These are phyloP conservation scores for Escovopsis sp. DNA, from an alignment of 2,329 filamentous ascomycete species.

Conservation along the genomic window DNA sequence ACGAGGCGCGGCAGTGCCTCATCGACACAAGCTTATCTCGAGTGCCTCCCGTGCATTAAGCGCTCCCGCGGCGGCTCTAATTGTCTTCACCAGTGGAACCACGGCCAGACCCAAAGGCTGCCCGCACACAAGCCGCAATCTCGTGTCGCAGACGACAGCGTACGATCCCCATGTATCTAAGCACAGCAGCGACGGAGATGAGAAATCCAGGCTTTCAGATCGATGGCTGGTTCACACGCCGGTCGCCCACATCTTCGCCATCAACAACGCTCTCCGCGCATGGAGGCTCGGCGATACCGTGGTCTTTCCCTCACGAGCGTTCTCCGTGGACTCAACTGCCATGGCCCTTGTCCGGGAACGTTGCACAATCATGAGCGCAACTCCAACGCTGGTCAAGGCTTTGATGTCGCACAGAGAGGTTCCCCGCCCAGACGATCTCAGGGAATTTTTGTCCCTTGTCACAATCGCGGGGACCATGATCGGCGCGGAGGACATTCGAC, in stretches of 20 bases:
- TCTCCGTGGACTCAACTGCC: constrained; percentile 19
- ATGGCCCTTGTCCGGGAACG: constrained; percentile 17
- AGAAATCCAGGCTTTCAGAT: constrained; percentile 11
- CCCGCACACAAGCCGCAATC: constrained; percentile 24
- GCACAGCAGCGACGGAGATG: constrained; percentile 2
- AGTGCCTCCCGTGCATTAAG: constrained; percentile 2
- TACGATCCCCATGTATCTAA: constrained; percentile 18
- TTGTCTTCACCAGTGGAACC: constrained; percentile 36
- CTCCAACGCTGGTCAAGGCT: constrained; percentile 21
- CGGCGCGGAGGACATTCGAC: constrained; percentile 15
- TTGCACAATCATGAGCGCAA: constrained; percentile 25
- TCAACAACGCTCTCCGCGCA: constrained; percentile 23
- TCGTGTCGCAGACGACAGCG: constrained; percentile 22
- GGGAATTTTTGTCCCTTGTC: constrained; percentile 15
- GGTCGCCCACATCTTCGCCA: constrained; percentile 23
- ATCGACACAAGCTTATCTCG: not conserved
- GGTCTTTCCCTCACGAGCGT: constrained; percentile 21
- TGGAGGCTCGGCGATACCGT: constrained; percentile 21
- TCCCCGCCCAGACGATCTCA: constrained; percentile 12
- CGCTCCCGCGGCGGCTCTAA: constrained; percentile 18
- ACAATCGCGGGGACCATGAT: constrained; percentile 21
- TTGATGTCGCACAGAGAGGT: constrained; percentile 17
- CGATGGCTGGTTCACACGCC: constrained; percentile 25
- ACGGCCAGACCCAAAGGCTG: constrained; percentile 32
- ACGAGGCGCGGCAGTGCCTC: not conserved